Base-by-base conservation (phyloP, 805 yeast genomes). In the Saturnispora halmiae region DNA sequence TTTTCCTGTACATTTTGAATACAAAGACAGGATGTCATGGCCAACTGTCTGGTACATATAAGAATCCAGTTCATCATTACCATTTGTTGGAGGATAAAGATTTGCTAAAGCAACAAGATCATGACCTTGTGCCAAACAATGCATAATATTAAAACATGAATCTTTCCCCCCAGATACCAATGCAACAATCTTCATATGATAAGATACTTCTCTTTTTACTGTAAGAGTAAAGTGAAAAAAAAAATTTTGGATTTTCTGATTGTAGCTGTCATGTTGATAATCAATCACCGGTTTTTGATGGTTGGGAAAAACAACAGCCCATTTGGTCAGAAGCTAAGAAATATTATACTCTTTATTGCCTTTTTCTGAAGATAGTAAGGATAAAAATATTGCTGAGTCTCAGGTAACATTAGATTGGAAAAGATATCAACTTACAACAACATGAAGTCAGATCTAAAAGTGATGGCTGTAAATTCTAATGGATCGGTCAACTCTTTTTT, bases 31-130 rank as follows among this genome's bases (percentile, higher is more conserved):
- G 3, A 82, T 74, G 46, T 82, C 84, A 58, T 83, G 92, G 0
- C 98, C 98, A 6, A 92, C 97, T 0, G 98, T 92, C 61, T 92
- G 98, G 60, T 84, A 92, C 98, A 92, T 92, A 55, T 81, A 90
- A 40, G 95, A 84, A 58, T 92, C 96, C 40, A 92, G 63, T 58
- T 92, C 98, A 40, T 61, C 64, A 49, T 77, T 80, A 18, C 45
- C 54, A 22, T 34, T 32, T 15, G 47, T 61, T 8, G 50, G 67
- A 1, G 96, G 96, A 52, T 77, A 75, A 46, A 92, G 60, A 53
- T 92, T 92, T 0, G 87, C 97, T 35, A 90, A 60, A 1, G 95
- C 96, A 1, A 75, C 75, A 5, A 92, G 64, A 51, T 84, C 83
- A 62, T 92, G 98, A 11, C 94, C 95, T 39, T 82, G 76, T 3